Evolutionary conservation across 208 protist genomes (phyloP), one percentile per base, ranked within the genome.

Genomic region (Crithidia fasciculata): DNA sequence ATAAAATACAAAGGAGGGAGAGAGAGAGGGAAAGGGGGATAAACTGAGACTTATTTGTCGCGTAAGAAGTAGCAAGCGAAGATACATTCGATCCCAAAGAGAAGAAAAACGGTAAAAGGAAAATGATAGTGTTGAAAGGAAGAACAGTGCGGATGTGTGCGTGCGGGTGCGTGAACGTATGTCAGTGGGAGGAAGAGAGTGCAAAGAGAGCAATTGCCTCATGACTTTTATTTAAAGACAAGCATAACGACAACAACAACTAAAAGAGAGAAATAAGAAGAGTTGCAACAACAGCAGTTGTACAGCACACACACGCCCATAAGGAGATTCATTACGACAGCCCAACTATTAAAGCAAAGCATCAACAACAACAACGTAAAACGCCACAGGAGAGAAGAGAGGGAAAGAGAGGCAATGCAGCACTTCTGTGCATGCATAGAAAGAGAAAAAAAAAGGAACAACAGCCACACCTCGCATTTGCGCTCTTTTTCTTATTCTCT

Each of bases 91-190:
- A 55, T 19, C 50, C 7, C 9, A 47, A n/a, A 62, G 13, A 43
- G 53, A 76, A 67, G 60, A 81, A 57, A 60, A 63, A 72, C 43
- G 12, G 65, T 65, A 64, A 74, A 45, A 45, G 36, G 45, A 61
- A n/a, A 61, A 61, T 0, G 45, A 39, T 18, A 47, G 39, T 41
- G 28, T 2, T 12, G 12, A 7, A 59, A 49, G 45, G 7, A 49
- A 49, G 45, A 49, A 13, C 16, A 37, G 16, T 41, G 54, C 19
- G 6, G 8, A 39, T 1, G 19, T 28, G 28, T 19, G 50, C 2
- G 50, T 55, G 50, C 5, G 50, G 2, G 50, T 18, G 16, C 19
- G 50, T 28, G 28, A 28, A 28, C 28, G 28, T 28, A 28, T 28
- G 28, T 28, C 28, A 28, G 28, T 2, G 28, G 28, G 28, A 28